Base-by-base conservation (phyloP, 176 grass and related monocot species). In the Ensete glaucum region DNA sequence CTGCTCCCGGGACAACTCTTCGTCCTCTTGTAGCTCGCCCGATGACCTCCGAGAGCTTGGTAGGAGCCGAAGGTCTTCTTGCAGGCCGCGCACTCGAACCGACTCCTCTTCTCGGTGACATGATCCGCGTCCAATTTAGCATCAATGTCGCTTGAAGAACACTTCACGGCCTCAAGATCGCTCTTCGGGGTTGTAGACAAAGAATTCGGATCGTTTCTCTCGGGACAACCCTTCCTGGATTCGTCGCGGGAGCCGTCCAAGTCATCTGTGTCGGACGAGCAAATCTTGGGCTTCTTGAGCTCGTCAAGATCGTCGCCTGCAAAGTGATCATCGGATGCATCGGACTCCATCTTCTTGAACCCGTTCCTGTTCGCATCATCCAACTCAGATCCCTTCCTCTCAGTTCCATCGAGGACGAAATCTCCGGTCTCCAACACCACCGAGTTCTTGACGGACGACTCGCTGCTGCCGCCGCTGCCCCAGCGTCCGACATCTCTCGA, bases 1-100 rank as follows among this genome's bases (percentile, higher is more conserved):
- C 53, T 74, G 13, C 72, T 55, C 24, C 72, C 19, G 6, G 23
- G 21, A 24, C 72, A 84, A 11, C 75, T 78, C 22, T 84, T 88
- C 75, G 82, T 84, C 74, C 84, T 80, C 87, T 89, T 89, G 82
- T 92, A 82, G 77, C 87, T 89, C 66, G 87, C 86, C 13, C 90
- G 90, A 60, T 92, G 90, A 73, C 90, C 90, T 25, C 90, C 90
- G 57, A 92, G 86, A 51, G 90, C 82, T 73, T 88, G 89, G 77
- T 91, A 87, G 43, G 88, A 91, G 34, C 71, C 82, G 72, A 92
- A 92, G 3, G 67, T 69, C 62, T 84, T 81, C 81, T 82, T 77
- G 52, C 89, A 92, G 0, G 78, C 78, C 2, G 53, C 51, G 78
- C 83, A 92, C 17, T 74, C 65, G 72, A 86, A 92, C 53, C 72